A percentile compares a stretch with the other conserved stretches of the same genome.
Conservation (phyloP, 148 eudicot genomes). For the Drosera capensis region DNA sequence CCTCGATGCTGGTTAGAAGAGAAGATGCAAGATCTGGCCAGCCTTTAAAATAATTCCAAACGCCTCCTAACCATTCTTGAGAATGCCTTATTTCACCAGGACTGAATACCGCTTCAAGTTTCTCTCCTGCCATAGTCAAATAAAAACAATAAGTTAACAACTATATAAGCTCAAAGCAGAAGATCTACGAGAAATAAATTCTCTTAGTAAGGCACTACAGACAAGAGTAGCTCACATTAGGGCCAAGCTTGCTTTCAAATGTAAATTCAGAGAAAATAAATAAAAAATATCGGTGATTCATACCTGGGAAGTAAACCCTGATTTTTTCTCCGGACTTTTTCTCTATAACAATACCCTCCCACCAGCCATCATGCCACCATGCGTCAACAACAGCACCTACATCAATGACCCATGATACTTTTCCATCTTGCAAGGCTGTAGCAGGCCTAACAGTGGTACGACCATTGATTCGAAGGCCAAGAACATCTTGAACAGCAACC, state of each 20-base stretch:
- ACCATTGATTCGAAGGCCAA: constrained; percentile 42
- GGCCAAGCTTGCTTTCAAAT: no score
- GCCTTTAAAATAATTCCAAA: constrained; percentile 42
- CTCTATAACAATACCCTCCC: constrained; percentile 76
- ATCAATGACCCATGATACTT: constrained; percentile 12
- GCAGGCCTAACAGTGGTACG: constrained; percentile 53
- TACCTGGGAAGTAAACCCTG: constrained; percentile 71
- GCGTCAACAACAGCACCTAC: constrained; percentile 64
- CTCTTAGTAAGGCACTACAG: no score
- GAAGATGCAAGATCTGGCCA: constrained; percentile 39
- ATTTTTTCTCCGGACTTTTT: constrained; percentile 32
- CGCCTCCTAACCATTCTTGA: constrained; percentile 56
- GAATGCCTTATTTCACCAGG: constrained; percentile 45
- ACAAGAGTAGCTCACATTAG: not conserved
- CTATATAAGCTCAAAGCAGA: no score
- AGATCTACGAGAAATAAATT: no score
- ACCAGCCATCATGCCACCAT: constrained; percentile 91
- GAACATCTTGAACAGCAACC: constrained; percentile 39
- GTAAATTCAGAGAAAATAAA: not conserved
- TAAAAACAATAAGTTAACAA: not conserved
- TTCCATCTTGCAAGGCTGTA: constrained; percentile 5
- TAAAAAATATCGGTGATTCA: not conserved
- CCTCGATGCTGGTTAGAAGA: constrained; percentile 9
- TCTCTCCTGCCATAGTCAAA: constrained; percentile 37
- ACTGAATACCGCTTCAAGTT: constrained; percentile 21